These are phyloP conservation scores for Cordia subcordata DNA, from an alignment of 257 asterid species.

Conservation along the genomic window DNA sequence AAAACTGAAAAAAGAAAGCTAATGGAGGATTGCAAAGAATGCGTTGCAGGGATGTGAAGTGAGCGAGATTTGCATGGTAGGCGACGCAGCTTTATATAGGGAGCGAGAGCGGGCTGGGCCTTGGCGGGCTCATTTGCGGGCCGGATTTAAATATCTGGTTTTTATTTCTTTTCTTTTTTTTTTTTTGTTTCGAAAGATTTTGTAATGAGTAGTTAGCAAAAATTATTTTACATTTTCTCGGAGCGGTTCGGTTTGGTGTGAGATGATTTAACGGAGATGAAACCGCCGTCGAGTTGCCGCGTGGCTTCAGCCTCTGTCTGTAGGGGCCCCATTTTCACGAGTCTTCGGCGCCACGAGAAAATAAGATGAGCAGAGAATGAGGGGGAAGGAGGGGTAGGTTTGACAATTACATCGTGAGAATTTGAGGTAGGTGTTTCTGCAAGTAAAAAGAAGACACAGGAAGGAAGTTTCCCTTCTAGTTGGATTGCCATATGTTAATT, in stretches of 20 bases:
- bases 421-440: constrained; percentile 2
- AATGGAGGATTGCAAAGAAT: constrained; percentile 27
- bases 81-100: constrained; percentile 49
- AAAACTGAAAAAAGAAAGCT: constrained; percentile 30
- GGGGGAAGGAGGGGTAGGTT: constrained; percentile 6
- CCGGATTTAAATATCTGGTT: neutral
- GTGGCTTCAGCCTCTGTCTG: constrained; percentile 19
- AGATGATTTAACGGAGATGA: constrained; percentile 20
- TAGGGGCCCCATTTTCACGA: constrained; percentile 16
- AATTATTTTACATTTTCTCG: neutral
- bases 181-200: neutral
- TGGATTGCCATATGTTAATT: too few relatives aligned
- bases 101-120: constrained; percentile 10
- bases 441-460: neutral
- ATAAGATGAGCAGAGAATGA: neutral
- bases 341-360: constrained; percentile 4
- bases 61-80: constrained; percentile 77
- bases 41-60: constrained; percentile 29
- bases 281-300: constrained; percentile 37
- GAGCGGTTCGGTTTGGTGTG: neutral
- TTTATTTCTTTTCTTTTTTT: neutral
- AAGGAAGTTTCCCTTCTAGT: constrained; percentile 3
- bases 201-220: neutral
- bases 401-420: constrained; percentile 18
- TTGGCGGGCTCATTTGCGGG: constrained; percentile 24